These are phyloP conservation scores for Coemansia sp. DNA, from an alignment of 192 early-diverging fungal genomes.

Conservation along the genomic window DNA sequence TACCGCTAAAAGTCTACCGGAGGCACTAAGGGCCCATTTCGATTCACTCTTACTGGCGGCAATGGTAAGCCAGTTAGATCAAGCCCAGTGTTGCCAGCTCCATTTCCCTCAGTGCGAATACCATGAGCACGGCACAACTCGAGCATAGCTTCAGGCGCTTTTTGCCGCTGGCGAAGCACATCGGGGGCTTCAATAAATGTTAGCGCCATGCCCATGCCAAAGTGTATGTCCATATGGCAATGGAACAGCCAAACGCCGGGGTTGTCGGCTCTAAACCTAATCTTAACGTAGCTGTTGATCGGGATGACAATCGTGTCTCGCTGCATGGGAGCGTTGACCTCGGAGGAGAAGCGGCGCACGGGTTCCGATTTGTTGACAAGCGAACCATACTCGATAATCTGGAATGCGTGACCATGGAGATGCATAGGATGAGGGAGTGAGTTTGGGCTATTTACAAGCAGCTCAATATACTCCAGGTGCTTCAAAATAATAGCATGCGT, in stretches of 20 bases:
- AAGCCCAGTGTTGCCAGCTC: slow-evolving; percentile 66
- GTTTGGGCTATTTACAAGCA: slow-evolving; percentile 72
- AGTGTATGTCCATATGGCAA: slow-evolving; percentile 68
- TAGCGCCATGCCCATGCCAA: slow-evolving; percentile 70
- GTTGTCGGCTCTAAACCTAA: slow-evolving; percentile 78
- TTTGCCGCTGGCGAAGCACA: slow-evolving; percentile 46
- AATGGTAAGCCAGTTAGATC: slow-evolving; percentile 61
- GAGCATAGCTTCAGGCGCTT: slow-evolving; percentile 49
- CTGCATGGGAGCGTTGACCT: slow-evolving; percentile 44
- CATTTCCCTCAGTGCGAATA: slow-evolving; percentile 68
- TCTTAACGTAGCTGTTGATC: slow-evolving; percentile 59
- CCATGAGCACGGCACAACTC: slow-evolving; percentile 65
- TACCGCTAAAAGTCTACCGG: no score
- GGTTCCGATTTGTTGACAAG: slow-evolving; percentile 13
- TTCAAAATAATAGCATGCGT: slow-evolving; percentile 63
- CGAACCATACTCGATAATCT: slow-evolving; percentile 65
- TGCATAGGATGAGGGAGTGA: slow-evolving; percentile 72
- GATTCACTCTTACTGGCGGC: slow-evolving; percentile 17
- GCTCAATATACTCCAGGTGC: slow-evolving; percentile 64
- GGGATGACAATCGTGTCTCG: slow-evolving; percentile 76
- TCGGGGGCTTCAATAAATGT: slow-evolving; percentile 74
- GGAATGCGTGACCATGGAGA: slow-evolving; percentile 80
- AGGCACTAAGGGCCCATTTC: not conserved
- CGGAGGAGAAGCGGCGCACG: not conserved
- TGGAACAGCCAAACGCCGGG: slow-evolving; percentile 83